Evolutionary conservation across 2,329 filamentous ascomycete genomes (phyloP).

Genomic region (Ophiostoma himal-ulmi): DNA sequence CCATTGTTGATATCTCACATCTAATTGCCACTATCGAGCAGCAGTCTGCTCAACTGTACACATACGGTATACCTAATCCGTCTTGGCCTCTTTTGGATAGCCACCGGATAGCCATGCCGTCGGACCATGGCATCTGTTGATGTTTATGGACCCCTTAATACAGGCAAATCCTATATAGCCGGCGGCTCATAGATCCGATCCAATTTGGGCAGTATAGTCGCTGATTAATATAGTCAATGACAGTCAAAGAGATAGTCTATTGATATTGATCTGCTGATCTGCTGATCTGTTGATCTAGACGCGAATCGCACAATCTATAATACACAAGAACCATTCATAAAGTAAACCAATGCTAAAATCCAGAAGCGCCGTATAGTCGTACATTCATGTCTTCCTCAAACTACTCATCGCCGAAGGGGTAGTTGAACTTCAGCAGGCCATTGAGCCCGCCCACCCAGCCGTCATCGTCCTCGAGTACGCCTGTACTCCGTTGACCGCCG

Average conservation of each 20-base stretch:
- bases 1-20: background rate
- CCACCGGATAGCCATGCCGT: background rate
- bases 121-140: background rate
- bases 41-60: background rate
- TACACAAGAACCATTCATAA: background rate
- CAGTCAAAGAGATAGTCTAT: background rate
- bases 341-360: background rate
- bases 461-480: slow-evolving; percentile 62
- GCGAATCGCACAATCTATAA: background rate
- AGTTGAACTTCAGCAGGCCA: slow-evolving; percentile 91
- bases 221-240: background rate
- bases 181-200: background rate
- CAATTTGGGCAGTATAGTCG: background rate
- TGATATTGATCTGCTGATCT: background rate
- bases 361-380: background rate
- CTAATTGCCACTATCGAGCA: background rate
- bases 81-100: background rate
- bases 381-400: background rate
- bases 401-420: slow-evolving; percentile 71
- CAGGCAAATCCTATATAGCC: background rate
- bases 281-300: background rate
- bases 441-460: slow-evolving; percentile 96
- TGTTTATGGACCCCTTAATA: background rate
- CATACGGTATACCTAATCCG: background rate
- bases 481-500: slow-evolving; percentile 35